These are phyloP conservation scores for Ceraceosorus guamensis DNA, from an alignment of 1,284 basidiomycete species.

Conservation along the genomic window DNA sequence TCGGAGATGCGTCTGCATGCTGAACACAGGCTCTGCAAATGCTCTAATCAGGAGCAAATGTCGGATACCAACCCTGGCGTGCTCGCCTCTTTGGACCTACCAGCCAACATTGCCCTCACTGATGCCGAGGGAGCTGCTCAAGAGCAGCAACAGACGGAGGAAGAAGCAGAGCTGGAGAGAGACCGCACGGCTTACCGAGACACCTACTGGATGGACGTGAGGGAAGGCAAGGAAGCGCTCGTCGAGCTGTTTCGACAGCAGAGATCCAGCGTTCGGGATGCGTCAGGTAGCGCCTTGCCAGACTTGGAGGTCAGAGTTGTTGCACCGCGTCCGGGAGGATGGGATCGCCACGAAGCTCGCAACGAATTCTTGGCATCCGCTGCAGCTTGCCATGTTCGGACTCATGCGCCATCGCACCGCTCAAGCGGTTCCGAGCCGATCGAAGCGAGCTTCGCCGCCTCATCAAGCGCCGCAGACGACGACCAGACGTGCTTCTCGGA, in stretches of 20 bases:
- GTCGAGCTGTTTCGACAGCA: conserved; percentile 1
- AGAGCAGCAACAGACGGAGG: background rate
- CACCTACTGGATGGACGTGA: conserved; percentile 5
- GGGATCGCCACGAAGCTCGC: conserved; percentile 2
- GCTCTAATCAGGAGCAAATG: background rate
- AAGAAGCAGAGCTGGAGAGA: background rate
- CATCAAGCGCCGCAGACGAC: background rate
- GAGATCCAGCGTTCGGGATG: background rate
- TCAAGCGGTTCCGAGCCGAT: background rate
- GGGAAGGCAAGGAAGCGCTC: conserved; percentile 6
- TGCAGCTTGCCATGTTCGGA: background rate
- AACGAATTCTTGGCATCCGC: background rate
- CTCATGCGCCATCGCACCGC: background rate
- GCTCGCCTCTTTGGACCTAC: background rate
- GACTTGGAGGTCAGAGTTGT: conserved; percentile 6
- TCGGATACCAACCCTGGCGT: background rate
- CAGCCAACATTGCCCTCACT: background rate
- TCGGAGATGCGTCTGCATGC: too few species aligned
- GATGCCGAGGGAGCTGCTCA: background rate
- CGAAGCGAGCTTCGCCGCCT: background rate
- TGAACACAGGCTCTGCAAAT: too few species aligned
- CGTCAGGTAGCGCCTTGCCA: background rate
- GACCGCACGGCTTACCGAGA: conserved; percentile 8
- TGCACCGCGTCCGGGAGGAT: conserved; percentile 5
- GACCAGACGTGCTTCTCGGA: conserved; percentile 5